Evolutionary conservation across 192 early-diverging fungal species (phyloP).

Genomic region (Paraglomus occultum): DNA sequence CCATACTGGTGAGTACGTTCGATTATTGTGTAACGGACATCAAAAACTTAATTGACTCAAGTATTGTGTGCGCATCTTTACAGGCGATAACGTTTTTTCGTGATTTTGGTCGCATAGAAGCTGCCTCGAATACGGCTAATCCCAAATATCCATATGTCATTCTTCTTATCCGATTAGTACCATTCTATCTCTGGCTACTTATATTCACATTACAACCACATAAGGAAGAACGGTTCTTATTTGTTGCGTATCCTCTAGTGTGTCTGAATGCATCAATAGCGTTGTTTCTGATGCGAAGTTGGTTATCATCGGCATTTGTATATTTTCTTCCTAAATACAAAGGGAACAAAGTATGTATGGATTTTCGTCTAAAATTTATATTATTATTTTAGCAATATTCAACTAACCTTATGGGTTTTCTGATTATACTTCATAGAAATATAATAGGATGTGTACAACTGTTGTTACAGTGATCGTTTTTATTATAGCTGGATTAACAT

Average conservation of each 20-base stretch:
- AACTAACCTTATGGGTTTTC: too few relatives aligned
- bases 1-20: constrained; percentile 53
- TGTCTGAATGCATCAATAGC: constrained; percentile 74
- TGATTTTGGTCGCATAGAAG: constrained; percentile 43
- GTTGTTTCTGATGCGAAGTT: constrained; percentile 52
- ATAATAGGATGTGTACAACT: neutral
- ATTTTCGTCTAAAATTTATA: too few relatives aligned
- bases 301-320: constrained; percentile 33
- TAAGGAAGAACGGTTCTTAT: constrained; percentile 97
- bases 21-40: neutral
- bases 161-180: constrained; percentile 56
- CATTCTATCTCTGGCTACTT: constrained; percentile 72
- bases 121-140: constrained; percentile 28
- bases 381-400: too few relatives aligned
- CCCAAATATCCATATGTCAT: constrained; percentile 39
- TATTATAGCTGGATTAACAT: constrained; percentile 47
- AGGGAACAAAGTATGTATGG: constrained; percentile 1
- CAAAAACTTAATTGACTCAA: neutral
- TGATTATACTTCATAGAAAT: neutral
- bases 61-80: neutral
- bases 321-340: neutral
- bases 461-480: constrained; percentile 45
- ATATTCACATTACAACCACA: constrained; percentile 89
- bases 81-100: constrained; percentile 47
- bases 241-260: constrained; percentile 85